A percentile compares a stretch with the other conserved stretches of the same genome.
phyloP scores from a whole-genome alignment of 345 rosid species.

The Linum lewisii region DNA sequence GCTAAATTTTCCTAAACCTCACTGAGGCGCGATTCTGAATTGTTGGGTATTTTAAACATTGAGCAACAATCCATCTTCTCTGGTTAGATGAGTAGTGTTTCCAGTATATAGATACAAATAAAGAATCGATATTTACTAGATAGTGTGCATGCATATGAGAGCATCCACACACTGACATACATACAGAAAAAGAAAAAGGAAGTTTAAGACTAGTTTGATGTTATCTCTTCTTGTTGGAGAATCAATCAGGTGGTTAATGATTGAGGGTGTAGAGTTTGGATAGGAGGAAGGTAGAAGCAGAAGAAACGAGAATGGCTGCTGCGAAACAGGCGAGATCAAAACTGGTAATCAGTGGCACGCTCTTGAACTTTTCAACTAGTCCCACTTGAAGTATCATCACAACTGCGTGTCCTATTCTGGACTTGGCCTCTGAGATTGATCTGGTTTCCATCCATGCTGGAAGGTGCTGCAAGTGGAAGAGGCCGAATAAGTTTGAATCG shows the following conservation, averaged over 20 bases:
- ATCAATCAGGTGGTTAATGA: not conserved
- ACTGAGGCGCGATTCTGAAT: no score
- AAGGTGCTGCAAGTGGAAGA: conserved; percentile 39
- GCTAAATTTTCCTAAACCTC: no score
- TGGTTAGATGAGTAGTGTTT: no score
- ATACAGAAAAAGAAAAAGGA: no score
- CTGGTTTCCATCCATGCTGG: conserved; percentile 44
- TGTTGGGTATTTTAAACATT: no score
- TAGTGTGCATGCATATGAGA: no score
- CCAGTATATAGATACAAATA: no score
- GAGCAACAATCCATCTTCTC: no score
- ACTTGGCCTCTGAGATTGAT: conserved; percentile 51
- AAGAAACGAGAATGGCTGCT: conserved; percentile 44
- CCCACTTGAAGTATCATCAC: conserved; percentile 69
- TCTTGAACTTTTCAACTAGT: conserved; percentile 52
- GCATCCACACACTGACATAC: no score
- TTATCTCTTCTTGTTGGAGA: no score
- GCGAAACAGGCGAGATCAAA: conserved; percentile 66
- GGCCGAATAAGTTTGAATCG: conserved; percentile 41
- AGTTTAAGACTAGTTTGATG: no score
- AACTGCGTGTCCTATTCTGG: conserved; percentile 58
- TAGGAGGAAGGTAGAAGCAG: conserved; percentile 49
- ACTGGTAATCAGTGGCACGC: conserved; percentile 34
- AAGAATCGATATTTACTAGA: no score
- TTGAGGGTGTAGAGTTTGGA: conserved; percentile 33